Evolutionary conservation across 2,329 filamentous ascomycete species (phyloP).

Genomic region (Dactylella cylindrospora): DNA sequence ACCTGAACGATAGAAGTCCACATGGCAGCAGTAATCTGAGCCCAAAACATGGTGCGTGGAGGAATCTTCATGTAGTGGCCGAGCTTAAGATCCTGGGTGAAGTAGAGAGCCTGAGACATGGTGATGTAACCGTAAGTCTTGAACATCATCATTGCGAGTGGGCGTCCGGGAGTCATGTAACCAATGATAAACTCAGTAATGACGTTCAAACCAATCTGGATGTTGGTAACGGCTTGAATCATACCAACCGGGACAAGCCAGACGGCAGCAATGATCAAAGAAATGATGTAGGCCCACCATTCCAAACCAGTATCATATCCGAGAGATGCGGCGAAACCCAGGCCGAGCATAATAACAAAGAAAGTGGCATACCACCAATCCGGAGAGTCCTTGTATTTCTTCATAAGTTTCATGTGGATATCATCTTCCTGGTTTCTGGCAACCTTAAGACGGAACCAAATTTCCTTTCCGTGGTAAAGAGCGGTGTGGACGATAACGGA

Average conservation of each 20-base stretch:
- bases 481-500: slow-evolving; percentile 62
- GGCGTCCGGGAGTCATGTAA: slow-evolving; percentile 57
- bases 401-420: slow-evolving; percentile 51
- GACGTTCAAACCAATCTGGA: slow-evolving; percentile 59
- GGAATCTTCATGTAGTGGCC: slow-evolving; percentile 61
- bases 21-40: slow-evolving; percentile 66
- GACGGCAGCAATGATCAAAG: slow-evolving; percentile 61
- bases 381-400: slow-evolving; percentile 50
- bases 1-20: slow-evolving; percentile 69
- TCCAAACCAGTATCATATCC: slow-evolving; percentile 53
- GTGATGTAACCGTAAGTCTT: slow-evolving; percentile 57
- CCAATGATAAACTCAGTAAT: slow-evolving; percentile 58
- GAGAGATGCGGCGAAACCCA: slow-evolving; percentile 49
- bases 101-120: slow-evolving; percentile 56
- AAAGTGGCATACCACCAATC: slow-evolving; percentile 56
- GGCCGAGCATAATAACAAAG: slow-evolving; percentile 57
- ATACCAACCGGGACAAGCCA: slow-evolving; percentile 65
- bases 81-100: slow-evolving; percentile 58
- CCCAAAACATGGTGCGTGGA: slow-evolving; percentile 66
- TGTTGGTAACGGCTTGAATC: slow-evolving; percentile 64
- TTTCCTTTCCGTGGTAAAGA: slow-evolving; percentile 61
- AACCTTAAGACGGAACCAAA: slow-evolving; percentile 55
- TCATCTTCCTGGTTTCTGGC: slow-evolving; percentile 50
- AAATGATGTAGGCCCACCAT: slow-evolving; percentile 58
- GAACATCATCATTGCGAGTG: slow-evolving; percentile 59